Evolutionary conservation across 225 moss, liverwort and hornwort genomes (phyloP).

Genomic region (Physcomitrium patens): DNA sequence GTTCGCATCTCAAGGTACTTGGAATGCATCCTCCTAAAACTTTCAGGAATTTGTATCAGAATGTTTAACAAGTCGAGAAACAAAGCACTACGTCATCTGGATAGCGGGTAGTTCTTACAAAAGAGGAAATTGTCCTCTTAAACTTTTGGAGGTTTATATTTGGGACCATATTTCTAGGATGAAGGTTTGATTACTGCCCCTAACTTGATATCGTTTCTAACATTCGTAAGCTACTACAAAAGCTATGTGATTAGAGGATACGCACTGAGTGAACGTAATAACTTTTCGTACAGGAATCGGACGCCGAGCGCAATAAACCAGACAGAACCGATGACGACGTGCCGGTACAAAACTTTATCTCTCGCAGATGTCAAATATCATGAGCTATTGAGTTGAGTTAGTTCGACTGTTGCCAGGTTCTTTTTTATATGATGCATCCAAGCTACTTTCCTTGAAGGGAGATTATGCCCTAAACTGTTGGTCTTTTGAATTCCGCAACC

Average conservation of each 20-base stretch:
- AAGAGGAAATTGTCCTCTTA: constrained; percentile 3
- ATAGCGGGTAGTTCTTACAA: background rate
- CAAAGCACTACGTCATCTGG: background rate
- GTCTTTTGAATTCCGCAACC: constrained; percentile 5
- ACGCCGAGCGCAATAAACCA: constrained; percentile 47
- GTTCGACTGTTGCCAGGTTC: constrained; percentile 6
- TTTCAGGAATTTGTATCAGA: background rate
- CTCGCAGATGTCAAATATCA: constrained; percentile 3
- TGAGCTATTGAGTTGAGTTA: background rate
- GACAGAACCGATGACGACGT: constrained; percentile 28
- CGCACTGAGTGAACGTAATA: constrained; percentile 1
- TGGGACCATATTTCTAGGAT: background rate
- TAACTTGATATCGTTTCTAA: constrained; percentile 16
- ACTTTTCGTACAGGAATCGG: constrained; percentile 40
- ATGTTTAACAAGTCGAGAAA: background rate
- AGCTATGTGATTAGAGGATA: background rate
- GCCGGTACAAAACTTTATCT: constrained; percentile 30
- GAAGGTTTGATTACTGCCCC: background rate
- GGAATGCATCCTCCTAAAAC: background rate
- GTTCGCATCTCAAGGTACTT: constrained; percentile 44
- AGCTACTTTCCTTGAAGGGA: constrained; percentile 1
- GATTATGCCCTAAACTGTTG: constrained; percentile 15
- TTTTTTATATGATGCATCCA: background rate
- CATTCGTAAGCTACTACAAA: background rate
- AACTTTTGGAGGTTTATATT: background rate